phyloP scores from a whole-genome alignment of 257 asterid genomes.

The Orobanche coerulescens region DNA sequence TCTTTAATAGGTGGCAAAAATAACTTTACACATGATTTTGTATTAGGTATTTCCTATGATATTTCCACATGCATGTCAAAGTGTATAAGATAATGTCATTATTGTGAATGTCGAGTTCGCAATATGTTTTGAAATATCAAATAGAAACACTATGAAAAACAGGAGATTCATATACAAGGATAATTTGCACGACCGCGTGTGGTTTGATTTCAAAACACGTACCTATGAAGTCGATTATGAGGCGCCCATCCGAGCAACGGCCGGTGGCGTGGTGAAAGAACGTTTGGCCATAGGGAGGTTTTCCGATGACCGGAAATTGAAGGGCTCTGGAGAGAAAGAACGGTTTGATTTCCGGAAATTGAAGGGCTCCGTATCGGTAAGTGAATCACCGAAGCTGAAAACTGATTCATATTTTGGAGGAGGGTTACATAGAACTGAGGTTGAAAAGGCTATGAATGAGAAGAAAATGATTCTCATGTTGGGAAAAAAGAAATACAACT shows the following conservation, averaged over 20 bases:
- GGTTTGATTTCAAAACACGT: not conserved
- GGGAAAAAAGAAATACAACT: not conserved
- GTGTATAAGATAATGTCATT: not conserved
- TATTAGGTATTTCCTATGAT: too few relatives aligned
- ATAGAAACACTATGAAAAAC: too few relatives aligned
- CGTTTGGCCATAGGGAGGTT: conserved; percentile 57
- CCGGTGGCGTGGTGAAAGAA: conserved; percentile 61
- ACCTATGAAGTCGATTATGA: conserved; percentile 54
- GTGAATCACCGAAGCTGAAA: conserved; percentile 73
- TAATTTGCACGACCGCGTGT: too few relatives aligned
- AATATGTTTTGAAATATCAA: too few relatives aligned
- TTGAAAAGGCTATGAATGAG: conserved; percentile 18
- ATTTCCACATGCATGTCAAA: too few relatives aligned
- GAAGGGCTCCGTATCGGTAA: too few relatives aligned
- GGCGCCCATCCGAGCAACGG: conserved; percentile 58
- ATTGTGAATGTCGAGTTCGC: not conserved
- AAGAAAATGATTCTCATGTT: conserved; percentile 27
- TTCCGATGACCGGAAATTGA: conserved; percentile 55
- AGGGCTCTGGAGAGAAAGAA: conserved; percentile 57
- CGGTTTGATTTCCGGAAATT: too few relatives aligned
- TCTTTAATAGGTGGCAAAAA: too few relatives aligned
- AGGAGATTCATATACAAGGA: too few relatives aligned
- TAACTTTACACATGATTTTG: too few relatives aligned
- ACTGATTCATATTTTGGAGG: conserved; percentile 41
- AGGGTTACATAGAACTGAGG: conserved; percentile 22